Evolutionary conservation across 306 rosid species (phyloP).

Genomic region (Castanopsis chinensis): DNA sequence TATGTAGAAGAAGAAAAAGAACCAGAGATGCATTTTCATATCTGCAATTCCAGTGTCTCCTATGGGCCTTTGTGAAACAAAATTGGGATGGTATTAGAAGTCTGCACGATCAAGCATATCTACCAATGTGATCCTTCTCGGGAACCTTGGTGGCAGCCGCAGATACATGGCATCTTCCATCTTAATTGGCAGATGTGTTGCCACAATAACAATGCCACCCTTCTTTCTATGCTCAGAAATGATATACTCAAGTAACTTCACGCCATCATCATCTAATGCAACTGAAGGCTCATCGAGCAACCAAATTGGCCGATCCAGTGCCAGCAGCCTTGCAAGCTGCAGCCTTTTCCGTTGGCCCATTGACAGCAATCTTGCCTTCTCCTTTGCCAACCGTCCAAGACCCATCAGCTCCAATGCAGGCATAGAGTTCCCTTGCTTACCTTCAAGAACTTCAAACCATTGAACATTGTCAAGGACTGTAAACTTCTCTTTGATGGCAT

Average conservation of each 20-base stretch:
- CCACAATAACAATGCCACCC: constrained; percentile 83
- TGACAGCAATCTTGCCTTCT: constrained; percentile 74
- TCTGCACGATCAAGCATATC: constrained; percentile 77
- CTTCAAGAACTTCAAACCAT: constrained; percentile 82
- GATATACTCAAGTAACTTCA: constrained; percentile 68
- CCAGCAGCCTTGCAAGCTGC: constrained; percentile 85
- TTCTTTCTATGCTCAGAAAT: constrained; percentile 76
- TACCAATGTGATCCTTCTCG: constrained; percentile 65
- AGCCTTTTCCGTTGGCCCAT: constrained; percentile 87
- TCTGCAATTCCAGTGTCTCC: not conserved
- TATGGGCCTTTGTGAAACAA: not conserved
- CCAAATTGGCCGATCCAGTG: constrained; percentile 88
- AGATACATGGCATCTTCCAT: constrained; percentile 73
- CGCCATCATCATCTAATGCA: constrained; percentile 85
- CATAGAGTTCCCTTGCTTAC: constrained; percentile 66
- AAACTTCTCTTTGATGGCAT: constrained; percentile 53
- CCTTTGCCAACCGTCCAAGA: constrained; percentile 68
- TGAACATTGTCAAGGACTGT: constrained; percentile 63
- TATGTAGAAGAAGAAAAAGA: not conserved
- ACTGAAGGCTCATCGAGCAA: constrained; percentile 91
- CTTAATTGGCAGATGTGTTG: constrained; percentile 61
- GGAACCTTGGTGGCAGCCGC: constrained; percentile 89
- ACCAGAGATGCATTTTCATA: not conserved
- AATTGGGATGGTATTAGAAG: constrained; percentile 23
- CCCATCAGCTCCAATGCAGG: constrained; percentile 87